Percentiles rank a stretch among this genome's conserved stretches.
These are phyloP conservation scores for Abrus pulchellus DNA, from an alignment of 306 rosid genomes.

Conservation along the genomic window DNA sequence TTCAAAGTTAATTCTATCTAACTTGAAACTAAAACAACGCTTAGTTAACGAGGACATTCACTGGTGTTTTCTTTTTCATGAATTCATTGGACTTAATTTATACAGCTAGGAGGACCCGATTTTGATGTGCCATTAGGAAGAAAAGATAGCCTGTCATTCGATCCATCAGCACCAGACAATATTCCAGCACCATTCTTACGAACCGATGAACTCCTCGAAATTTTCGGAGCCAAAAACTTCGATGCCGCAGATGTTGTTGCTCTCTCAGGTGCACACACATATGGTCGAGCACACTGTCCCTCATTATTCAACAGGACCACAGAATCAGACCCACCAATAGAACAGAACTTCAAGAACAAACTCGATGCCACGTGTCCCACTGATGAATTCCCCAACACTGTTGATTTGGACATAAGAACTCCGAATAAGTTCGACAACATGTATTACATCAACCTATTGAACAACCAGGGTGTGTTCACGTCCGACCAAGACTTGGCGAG, in stretches of 20 bases:
- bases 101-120: slow-evolving; percentile 68
- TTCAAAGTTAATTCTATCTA: no score
- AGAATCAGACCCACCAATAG: slow-evolving; percentile 45
- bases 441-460: slow-evolving; percentile 67
- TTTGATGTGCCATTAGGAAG: slow-evolving; percentile 72
- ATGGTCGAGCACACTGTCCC: slow-evolving; percentile 55
- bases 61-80: no score
- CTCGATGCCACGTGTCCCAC: slow-evolving; percentile 49
- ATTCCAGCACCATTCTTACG: slow-evolving; percentile 53
- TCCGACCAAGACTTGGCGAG: slow-evolving; percentile 68
- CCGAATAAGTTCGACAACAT: slow-evolving; percentile 64
- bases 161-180: slow-evolving; percentile 14
- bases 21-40: no score
- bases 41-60: no score
- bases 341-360: slow-evolving; percentile 42
- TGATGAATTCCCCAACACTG: background rate
- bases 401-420: slow-evolving; percentile 52
- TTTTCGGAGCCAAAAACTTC: slow-evolving; percentile 23
- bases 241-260: slow-evolving; percentile 64
- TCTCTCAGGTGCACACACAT: slow-evolving; percentile 72
- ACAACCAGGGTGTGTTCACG: slow-evolving; percentile 61
- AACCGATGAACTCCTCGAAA: slow-evolving; percentile 21
- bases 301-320: slow-evolving; percentile 51
- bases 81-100: background rate
- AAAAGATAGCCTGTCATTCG: slow-evolving; percentile 53